Conservation (phyloP, 306 rosid genomes). For the Leucaena leucocephala region DNA sequence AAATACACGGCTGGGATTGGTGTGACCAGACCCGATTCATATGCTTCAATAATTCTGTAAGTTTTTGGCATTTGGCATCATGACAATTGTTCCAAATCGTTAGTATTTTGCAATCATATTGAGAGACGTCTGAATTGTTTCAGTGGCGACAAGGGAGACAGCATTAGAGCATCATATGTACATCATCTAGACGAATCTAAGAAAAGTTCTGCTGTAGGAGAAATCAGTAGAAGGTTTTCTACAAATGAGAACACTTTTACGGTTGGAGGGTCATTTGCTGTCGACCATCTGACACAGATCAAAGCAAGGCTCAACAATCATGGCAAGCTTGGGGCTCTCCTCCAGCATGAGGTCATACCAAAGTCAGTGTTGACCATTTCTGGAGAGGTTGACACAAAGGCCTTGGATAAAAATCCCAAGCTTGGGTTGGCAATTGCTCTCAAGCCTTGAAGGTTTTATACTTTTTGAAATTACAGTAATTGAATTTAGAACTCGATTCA, state of each 20-base stretch:
- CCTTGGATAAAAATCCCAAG: conserved; percentile 78
- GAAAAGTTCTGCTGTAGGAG: conserved; percentile 79
- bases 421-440: conserved; percentile 88
- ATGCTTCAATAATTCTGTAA: conserved; percentile 81
- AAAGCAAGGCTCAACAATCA: conserved; percentile 89
- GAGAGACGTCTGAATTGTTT: conserved; percentile 8
- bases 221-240: conserved; percentile 78
- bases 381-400: conserved; percentile 91
- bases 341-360: conserved; percentile 89
- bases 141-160: conserved; percentile 96
- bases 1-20: conserved; percentile 86
- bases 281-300: conserved; percentile 75
- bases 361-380: conserved; percentile 85
- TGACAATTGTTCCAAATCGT: conserved; percentile 14
- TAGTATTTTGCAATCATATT: conserved; percentile 16
- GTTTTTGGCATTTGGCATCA: conserved; percentile 33
- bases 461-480: conserved; percentile 18
- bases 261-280: conserved; percentile 77
- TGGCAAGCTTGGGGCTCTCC: conserved; percentile 81
- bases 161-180: conserved; percentile 73
- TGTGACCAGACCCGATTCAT: conserved; percentile 59
- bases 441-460: conserved; percentile 69
- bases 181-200: conserved; percentile 72
- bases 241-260: conserved; percentile 88
- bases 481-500: conserved; percentile 46